Percentiles rank a stretch among this genome's conserved stretches.
Conservation (phyloP, 1,284 basidiomycete genomes). For the Leccinum angustisporum region DNA sequence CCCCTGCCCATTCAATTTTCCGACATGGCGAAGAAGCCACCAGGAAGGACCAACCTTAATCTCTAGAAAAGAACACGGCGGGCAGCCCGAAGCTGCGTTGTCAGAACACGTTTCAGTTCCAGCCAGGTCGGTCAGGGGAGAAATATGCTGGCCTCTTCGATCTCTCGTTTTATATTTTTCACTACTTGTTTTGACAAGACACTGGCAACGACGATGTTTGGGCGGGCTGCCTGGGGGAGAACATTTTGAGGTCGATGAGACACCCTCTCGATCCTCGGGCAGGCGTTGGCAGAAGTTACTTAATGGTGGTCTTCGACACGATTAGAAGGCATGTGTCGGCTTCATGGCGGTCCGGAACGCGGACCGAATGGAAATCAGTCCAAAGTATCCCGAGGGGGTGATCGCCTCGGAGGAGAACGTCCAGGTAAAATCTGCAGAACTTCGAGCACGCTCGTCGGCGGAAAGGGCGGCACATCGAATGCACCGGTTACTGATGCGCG, state of each 20-base stretch:
- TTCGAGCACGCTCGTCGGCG: neutral
- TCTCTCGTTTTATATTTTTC: neutral
- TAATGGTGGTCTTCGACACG: neutral
- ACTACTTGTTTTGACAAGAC: neutral
- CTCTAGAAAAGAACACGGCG: neutral
- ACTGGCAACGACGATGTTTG: neutral
- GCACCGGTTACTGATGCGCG: neutral
- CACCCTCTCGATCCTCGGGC: neutral
- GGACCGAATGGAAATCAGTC: neutral
- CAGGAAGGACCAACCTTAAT: neutral
- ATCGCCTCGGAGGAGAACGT: constrained; percentile 1
- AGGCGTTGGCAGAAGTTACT: neutral
- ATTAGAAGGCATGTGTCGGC: neutral
- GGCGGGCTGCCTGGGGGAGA: neutral
- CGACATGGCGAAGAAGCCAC: neutral
- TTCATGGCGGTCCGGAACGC: neutral
- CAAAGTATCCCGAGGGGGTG: neutral
- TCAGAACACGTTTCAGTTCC: neutral
- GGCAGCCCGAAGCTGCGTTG: neutral
- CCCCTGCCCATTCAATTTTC: neutral
- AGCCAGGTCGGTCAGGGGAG: neutral
- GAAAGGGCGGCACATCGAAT: neutral
- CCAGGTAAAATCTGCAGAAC: neutral
- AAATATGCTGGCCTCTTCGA: neutral
- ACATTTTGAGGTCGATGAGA: constrained; percentile 8